A percentile compares a stretch with the other conserved stretches of the same genome.
phyloP scores from a whole-genome alignment of 768 basidiomycete genomes.

The Agaricus bisporus region DNA sequence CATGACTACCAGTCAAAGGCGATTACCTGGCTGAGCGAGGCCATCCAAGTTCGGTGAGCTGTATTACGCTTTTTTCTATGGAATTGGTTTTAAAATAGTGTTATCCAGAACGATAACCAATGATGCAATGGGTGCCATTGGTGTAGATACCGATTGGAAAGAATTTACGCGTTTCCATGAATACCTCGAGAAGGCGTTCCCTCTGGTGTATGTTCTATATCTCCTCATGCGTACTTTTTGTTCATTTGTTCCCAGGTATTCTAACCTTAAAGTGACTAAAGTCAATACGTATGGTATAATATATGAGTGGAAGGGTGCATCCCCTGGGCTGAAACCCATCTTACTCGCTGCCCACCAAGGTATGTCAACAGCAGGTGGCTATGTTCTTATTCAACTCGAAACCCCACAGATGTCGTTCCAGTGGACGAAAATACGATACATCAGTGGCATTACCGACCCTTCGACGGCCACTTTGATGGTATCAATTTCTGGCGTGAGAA shows the following conservation, averaged over 20 bases:
- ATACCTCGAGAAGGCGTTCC: constrained; percentile 47
- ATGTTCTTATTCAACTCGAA: neutral
- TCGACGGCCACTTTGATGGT: constrained; percentile 59
- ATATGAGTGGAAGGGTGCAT: constrained; percentile 65
- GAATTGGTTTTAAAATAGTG: neutral
- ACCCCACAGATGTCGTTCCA: constrained; percentile 55
- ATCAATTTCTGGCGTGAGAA: neutral
- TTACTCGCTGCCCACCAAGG: constrained; percentile 68
- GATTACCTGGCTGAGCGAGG: constrained; percentile 42
- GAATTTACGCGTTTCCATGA: constrained; percentile 47
- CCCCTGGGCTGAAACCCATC: constrained; percentile 59
- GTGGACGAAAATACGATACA: constrained; percentile 49
- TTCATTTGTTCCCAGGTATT: constrained; percentile 35
- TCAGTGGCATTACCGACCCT: constrained; percentile 58
- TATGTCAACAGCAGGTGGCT: constrained; percentile 10
- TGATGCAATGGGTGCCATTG: constrained; percentile 42
- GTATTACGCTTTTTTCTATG: neutral
- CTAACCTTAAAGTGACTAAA: constrained; percentile 50
- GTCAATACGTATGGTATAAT: constrained; percentile 77
- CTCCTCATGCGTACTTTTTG: neutral
- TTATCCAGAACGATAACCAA: constrained; percentile 43
- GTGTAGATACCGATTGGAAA: constrained; percentile 48
- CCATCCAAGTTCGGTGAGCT: constrained; percentile 39
- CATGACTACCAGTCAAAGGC: constrained; percentile 34
- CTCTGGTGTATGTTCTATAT: constrained; percentile 47